A percentile compares a stretch with the other conserved stretches of the same genome.
phyloP scores from a whole-genome alignment of 2,329 filamentous ascomycete species.

The Aspergillus pseudoviridinutans region DNA sequence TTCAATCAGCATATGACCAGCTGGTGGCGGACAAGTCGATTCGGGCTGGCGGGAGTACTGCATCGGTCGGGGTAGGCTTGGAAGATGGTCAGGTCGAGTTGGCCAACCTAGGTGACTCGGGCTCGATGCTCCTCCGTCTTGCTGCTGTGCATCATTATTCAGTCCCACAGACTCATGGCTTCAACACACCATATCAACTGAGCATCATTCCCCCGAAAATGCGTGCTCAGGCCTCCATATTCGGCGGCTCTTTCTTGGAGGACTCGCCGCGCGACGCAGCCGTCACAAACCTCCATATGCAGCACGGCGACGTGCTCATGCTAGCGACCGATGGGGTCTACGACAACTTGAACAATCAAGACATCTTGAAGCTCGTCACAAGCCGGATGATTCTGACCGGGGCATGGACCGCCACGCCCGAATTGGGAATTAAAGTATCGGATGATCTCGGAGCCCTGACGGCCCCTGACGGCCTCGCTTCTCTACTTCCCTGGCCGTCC shows the following conservation, averaged over 20 bases:
- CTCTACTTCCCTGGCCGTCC: conserved; percentile 14
- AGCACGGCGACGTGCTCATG: conserved; percentile 88
- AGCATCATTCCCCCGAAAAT: conserved; percentile 80
- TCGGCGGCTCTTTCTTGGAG: conserved; percentile 75
- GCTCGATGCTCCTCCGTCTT: conserved; percentile 79
- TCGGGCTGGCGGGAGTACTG: conserved; percentile 82
- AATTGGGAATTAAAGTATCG: conserved; percentile 60
- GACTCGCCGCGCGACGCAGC: conserved; percentile 83
- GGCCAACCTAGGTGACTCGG: conserved; percentile 93
- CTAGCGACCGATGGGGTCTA: conserved; percentile 94
- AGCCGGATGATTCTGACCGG: conserved; percentile 68
- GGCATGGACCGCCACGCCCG: conserved; percentile 65
- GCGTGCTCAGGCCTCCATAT: conserved; percentile 73
- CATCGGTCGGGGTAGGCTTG: conserved; percentile 75
- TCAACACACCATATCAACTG: conserved; percentile 96
- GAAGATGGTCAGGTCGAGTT: conserved; percentile 74
- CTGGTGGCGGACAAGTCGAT: conserved; percentile 72
- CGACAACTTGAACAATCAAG: conserved; percentile 90
- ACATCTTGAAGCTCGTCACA: conserved; percentile 77
- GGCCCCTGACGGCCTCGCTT: conserved; percentile 41
- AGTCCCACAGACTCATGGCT: conserved; percentile 86
- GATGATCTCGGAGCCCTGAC: conserved; percentile 56
- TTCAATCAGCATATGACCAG: conserved; percentile 80
- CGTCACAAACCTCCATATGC: conserved; percentile 69
- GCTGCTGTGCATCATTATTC: conserved; percentile 83